phyloP scores from a whole-genome alignment of 2,329 filamentous ascomycete genomes.

The Cladobotryum protrusum region DNA sequence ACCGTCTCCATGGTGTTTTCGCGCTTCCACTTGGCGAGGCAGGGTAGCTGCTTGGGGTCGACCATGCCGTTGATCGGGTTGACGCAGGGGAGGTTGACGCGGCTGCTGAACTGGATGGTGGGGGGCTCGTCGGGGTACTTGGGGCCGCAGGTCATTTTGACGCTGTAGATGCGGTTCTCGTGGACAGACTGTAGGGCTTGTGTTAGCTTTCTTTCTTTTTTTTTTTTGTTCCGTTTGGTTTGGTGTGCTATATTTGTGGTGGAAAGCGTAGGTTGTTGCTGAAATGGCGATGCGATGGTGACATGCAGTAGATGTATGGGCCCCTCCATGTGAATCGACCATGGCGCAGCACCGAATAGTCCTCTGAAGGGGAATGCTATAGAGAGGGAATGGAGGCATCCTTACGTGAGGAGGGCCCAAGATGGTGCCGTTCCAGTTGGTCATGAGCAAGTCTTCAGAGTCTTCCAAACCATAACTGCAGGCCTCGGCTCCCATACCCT shows the following conservation, averaged over 20 bases:
- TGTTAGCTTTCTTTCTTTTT: constrained; percentile 5
- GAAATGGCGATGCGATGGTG: constrained; percentile 1
- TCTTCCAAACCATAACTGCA: constrained; percentile 96
- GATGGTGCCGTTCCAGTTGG: constrained; percentile 97
- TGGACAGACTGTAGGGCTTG: constrained; percentile 65
- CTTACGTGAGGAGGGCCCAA: constrained; percentile 87
- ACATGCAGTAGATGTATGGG: background rate
- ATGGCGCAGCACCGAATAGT: no score
- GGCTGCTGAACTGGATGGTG: constrained; percentile 84
- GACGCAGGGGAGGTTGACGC: constrained; percentile 95
- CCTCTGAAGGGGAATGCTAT: background rate
- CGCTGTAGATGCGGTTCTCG: constrained; percentile 97
- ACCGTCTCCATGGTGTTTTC: constrained; percentile 95
- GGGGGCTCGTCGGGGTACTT: constrained; percentile 87
- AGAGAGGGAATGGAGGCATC: background rate
- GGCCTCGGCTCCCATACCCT: constrained; percentile 90
- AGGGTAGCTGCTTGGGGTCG: constrained; percentile 75
- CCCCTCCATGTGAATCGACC: background rate
- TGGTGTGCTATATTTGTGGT: background rate
- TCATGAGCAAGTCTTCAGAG: constrained; percentile 92
- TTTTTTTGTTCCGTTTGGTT: background rate
- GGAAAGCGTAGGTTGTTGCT: constrained; percentile 1
- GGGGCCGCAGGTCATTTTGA: constrained; percentile 91
- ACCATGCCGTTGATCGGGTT: constrained; percentile 75
- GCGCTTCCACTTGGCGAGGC: constrained; percentile 83